Evolutionary conservation across 176 grass and related monocot genomes (phyloP).

Genomic region (Raddia guianensis): DNA sequence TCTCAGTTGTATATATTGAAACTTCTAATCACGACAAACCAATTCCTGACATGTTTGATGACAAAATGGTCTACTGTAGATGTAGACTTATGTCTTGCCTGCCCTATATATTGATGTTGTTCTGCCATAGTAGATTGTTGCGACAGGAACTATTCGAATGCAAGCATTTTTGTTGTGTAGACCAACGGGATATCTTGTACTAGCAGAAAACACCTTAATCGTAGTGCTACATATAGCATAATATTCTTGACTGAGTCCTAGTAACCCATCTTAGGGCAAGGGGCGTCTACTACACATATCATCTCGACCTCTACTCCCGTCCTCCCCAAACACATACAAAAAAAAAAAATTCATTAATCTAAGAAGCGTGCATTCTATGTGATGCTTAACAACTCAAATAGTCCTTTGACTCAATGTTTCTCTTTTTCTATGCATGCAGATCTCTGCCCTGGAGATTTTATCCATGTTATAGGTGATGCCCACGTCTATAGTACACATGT

Average conservation of each 20-base stretch:
- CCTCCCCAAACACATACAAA: neutral
- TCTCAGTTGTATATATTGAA: neutral
- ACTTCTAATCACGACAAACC: neutral
- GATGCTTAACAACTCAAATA: neutral
- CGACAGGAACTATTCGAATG: neutral
- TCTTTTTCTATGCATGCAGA: slow-evolving; percentile 25
- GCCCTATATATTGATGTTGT: neutral
- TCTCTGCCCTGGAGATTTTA: slow-evolving; percentile 81
- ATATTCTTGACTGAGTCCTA: neutral
- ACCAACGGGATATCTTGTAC: neutral
- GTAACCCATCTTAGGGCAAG: neutral
- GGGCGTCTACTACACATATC: neutral
- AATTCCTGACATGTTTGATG: neutral
- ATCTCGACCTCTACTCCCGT: neutral
- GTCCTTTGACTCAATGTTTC: neutral
- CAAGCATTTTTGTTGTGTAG: neutral
- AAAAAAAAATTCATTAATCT: neutral
- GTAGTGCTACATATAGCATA: neutral
- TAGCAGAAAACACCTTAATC: neutral
- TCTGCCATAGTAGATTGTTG: neutral
- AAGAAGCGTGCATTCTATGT: neutral
- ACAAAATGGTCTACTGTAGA: neutral
- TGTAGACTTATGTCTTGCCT: neutral
- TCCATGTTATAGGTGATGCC: slow-evolving; percentile 83
- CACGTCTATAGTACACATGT: slow-evolving; percentile 89